Base-by-base conservation (phyloP, 129 eudicot species). In the Flaveria trinervia region DNA sequence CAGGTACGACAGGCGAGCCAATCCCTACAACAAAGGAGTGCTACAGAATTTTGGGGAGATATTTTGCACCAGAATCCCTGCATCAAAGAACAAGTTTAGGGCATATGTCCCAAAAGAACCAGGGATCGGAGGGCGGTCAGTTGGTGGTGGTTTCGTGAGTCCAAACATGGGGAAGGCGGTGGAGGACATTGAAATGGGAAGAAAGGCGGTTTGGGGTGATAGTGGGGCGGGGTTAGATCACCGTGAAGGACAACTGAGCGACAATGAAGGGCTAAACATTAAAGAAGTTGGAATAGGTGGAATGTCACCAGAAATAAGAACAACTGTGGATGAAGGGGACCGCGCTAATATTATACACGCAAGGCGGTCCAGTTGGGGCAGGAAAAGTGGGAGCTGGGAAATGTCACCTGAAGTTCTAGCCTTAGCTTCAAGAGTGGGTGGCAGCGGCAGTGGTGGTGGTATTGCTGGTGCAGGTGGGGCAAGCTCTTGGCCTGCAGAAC, bases 401-500 rank as follows among this genome's bases (percentile, higher is more conserved):
- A 91, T 87, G 97, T 94, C 99, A 12, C 99, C 99, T 4, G 99
- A 91, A 77, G 94, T 94, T 62, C 85, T 94, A 61, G 96, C 99
- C 18, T 81, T 94, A 84, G 96, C 93, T 12, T 85, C 98, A 6
- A 87, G 98, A 78, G 82, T 89, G 50, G 96, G 88, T 6, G 92
- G 93, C 41, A 5, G 41, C 7, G 41, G 41, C 41, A 36, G 41
- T 4, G 91, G 89, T 23, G 67, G 88, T 61, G 81, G 90, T 59
- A 71, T 86, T 72, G 77, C 87, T 55, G 79, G 86, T 68, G 79
- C 79, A 69, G 80, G 80, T 60, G 79, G 77, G 64, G 76, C 77
- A 11, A 76, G 79, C 55, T 75, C 79, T 49, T 72, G 89, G 36
- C 72, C 82, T 61, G 69, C 88, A 11, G 86, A 92, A 18, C 77